phyloP scores from a whole-genome alignment of 352 stramenopile species.

The Pythium grandisporangium region DNA sequence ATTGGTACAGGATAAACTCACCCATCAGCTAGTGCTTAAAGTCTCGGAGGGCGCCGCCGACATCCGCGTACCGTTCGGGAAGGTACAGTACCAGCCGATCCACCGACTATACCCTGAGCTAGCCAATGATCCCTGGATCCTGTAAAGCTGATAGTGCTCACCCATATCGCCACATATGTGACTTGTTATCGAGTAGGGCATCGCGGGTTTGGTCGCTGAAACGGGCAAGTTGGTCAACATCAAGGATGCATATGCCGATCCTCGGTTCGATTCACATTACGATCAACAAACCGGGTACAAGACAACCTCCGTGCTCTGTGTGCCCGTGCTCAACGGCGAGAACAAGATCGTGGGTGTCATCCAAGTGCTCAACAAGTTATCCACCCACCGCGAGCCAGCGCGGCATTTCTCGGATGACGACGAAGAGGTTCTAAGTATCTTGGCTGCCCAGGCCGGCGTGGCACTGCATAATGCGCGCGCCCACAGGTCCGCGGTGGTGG shows the following conservation, averaged over 20 bases:
- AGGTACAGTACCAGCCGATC: slow-evolving; percentile 20
- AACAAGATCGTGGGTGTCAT: slow-evolving; percentile 84
- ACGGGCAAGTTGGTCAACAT: slow-evolving; percentile 86
- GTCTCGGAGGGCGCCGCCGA: slow-evolving; percentile 81
- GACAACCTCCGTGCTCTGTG: slow-evolving; percentile 88
- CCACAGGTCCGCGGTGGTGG: slow-evolving; percentile 38
- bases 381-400: slow-evolving; percentile 38
- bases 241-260: slow-evolving; percentile 88
- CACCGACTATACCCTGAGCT: neutral
- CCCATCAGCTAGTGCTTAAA: slow-evolving; percentile 75
- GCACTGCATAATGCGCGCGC: slow-evolving; percentile 81
- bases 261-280: slow-evolving; percentile 89
- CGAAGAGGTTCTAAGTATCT: slow-evolving; percentile 82
- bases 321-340: slow-evolving; percentile 73
- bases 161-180: too few relatives aligned
- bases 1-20: slow-evolving; percentile 42
- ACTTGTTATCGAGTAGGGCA: slow-evolving; percentile 45
- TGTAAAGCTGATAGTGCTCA: too few relatives aligned
- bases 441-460: slow-evolving; percentile 81
- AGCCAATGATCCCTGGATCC: too few relatives aligned
- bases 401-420: slow-evolving; percentile 87
- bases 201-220: slow-evolving; percentile 81
- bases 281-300: slow-evolving; percentile 89
- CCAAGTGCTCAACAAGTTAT: slow-evolving; percentile 84
- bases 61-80: slow-evolving; percentile 77